Evolutionary conservation across 78 protist species (phyloP).

Genomic region (Bodo saltans): DNA sequence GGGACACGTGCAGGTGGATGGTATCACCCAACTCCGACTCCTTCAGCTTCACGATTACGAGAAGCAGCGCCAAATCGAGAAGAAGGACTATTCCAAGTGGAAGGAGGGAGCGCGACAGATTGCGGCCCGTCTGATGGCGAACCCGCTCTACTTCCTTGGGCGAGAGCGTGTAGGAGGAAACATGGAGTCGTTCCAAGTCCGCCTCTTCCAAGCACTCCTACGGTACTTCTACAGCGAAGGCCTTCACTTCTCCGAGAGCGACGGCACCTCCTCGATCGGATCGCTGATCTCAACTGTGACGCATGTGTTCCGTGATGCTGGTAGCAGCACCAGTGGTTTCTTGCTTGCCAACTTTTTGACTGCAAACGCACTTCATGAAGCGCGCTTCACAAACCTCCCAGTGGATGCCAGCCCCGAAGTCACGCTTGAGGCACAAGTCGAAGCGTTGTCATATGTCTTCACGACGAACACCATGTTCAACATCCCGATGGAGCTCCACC

Average conservation of each 20-base stretch:
- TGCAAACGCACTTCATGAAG: not conserved
- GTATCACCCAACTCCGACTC: constrained; percentile 26
- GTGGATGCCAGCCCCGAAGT: not conserved
- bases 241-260: not conserved
- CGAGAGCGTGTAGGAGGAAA: not conserved
- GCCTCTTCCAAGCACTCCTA: not conserved
- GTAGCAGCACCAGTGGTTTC: not conserved
- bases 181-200: not conserved
- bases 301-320: not conserved
- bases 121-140: not conserved
- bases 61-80: not conserved
- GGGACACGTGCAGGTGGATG: constrained; percentile 13
- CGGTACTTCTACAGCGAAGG: constrained; percentile 7
- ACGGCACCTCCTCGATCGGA: not conserved
- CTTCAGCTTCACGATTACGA: not conserved
- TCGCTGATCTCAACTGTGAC: not conserved
- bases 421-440: not conserved
- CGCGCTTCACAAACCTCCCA: not conserved
- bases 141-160: constrained; percentile 21
- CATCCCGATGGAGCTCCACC: constrained; percentile 10
- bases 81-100: too few relatives aligned
- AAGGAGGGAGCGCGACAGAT: not conserved
- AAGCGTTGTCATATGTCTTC: not conserved
- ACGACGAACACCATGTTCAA: not conserved
- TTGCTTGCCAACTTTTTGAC: not conserved